phyloP scores from a whole-genome alignment of 805 yeast species.

The Wilhelminamyces savonicus region DNA sequence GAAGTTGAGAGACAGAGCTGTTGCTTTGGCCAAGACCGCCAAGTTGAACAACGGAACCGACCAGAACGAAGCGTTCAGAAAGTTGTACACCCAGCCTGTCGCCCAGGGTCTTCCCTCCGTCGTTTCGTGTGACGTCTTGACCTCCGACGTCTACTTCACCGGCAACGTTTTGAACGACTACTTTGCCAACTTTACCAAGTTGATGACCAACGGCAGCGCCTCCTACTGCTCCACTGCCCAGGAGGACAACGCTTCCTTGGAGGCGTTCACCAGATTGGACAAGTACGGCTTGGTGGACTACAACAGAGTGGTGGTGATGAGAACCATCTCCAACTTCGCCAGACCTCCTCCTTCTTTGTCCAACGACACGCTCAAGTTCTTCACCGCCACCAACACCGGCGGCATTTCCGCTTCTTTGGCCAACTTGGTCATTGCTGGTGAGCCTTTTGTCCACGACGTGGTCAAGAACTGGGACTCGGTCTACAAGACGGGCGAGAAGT shows the following conservation, averaged over 20 bases:
- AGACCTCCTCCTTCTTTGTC: constrained; percentile 43
- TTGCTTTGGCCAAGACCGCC: constrained; percentile 43
- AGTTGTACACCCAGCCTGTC: constrained; percentile 42
- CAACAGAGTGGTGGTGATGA: constrained; percentile 51
- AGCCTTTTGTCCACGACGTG: constrained; percentile 50
- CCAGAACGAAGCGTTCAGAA: constrained; percentile 40
- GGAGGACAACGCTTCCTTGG: constrained; percentile 63
- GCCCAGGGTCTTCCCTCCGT: constrained; percentile 44
- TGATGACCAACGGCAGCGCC: constrained; percentile 55
- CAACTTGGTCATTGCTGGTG: constrained; percentile 49
- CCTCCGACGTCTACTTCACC: constrained; percentile 55
- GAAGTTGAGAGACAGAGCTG: constrained; percentile 52
- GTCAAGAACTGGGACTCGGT: constrained; percentile 40
- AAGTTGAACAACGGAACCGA: constrained; percentile 40
- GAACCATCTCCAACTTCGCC: constrained; percentile 56
- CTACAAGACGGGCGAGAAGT: constrained; percentile 26
- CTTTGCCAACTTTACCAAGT: constrained; percentile 39
- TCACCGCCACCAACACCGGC: constrained; percentile 44
- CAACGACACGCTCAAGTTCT: constrained; percentile 43
- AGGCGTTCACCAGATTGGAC: constrained; percentile 50
- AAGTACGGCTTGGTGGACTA: constrained; percentile 50
- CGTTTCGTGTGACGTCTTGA: constrained; percentile 51
- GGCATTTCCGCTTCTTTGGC: constrained; percentile 43
- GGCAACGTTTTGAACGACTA: constrained; percentile 48
- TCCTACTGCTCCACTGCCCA: constrained; percentile 57